Conservation (phyloP, 2,329 filamentous ascomycete genomes). For the Paraphoma chrysanthemicola region DNA sequence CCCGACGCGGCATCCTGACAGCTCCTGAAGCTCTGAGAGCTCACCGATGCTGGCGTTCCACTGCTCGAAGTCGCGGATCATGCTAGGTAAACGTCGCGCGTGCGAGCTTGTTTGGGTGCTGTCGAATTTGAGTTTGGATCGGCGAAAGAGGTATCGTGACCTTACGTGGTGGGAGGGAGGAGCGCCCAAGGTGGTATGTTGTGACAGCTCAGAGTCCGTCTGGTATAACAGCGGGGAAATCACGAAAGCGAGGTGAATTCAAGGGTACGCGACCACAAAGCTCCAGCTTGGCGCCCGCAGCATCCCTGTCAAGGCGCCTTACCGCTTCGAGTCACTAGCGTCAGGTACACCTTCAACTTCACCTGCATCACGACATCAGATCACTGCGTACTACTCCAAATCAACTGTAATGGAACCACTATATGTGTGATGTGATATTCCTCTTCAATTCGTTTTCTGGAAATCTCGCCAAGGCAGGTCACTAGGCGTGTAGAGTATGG, state of each 20-base stretch:
- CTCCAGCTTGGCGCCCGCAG: slow-evolving; percentile 1
- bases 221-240: not conserved
- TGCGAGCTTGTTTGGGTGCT: slow-evolving; percentile 1
- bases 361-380: not conserved
- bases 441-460: too few relatives aligned
- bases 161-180: not conserved
- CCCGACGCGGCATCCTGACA: slow-evolving; percentile 78
- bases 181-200: not conserved
- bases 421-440: too few relatives aligned
- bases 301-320: not conserved
- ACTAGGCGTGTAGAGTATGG: too few relatives aligned
- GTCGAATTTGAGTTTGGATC: not conserved
- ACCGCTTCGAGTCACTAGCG: not conserved
- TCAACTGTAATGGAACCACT: too few relatives aligned
- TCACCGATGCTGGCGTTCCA: slow-evolving; percentile 63
- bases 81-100: slow-evolving; percentile 36
- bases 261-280: not conserved
- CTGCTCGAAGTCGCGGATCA: slow-evolving; percentile 60
- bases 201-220: not conserved
- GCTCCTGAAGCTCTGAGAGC: slow-evolving; percentile 69
- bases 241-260: not conserved
- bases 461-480: too few relatives aligned
- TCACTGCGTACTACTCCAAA: too few relatives aligned
- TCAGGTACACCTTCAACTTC: not conserved
- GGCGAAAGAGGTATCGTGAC: too few relatives aligned